Evolutionary conservation across 2,329 filamentous ascomycete genomes (phyloP), one percentile per base, ranked within the genome.

Genomic region (Diaporthe australafricana): DNA sequence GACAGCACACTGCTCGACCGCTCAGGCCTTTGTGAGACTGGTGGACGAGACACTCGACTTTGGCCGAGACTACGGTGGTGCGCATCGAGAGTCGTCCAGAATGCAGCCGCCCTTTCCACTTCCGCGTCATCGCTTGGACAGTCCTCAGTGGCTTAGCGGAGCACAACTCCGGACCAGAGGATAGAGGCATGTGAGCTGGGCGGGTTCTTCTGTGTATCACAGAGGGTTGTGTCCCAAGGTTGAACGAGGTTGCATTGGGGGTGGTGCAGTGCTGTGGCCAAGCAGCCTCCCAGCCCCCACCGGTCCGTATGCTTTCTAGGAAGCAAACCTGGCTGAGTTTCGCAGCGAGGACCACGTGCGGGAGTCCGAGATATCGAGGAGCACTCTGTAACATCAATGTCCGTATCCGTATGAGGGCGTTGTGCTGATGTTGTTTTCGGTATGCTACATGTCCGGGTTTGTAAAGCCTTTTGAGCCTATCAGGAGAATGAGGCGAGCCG

Each of bases 11-110:
- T 32, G 27, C 32, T 45, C 55, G 27, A 45, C 53, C 42, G 55
- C 47, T 50, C 22, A 55, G 57, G 47, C 48, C 40, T 40, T 35
- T 17, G 70, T 72, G 57, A 63, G 53, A 72, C 66, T 27, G 56
- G 32, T 38, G 38, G 20, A 72, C 60, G 25, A 47, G 40, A 60
- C 62, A 32, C n/a, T 52, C 30, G 35, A 63, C 30, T 45, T n/a
- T 32, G 45, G 53, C 55, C 50, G 35, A 48, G 42, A 38, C 50
- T 30, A n/a, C 47, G 22, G n/a, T 42, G 38, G 57, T 45, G 42
- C 35, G 38, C 17, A 62, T 55, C 67, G 42, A 66, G 22, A 22
- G 27, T 55, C 20, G 56, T 72, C 32, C 48, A 57, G 38, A 50
- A 62, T 70, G 50, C 52, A 65, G 57, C 63, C 42, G 16, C 35